Evolutionary conservation across 2,329 filamentous ascomycete species (phyloP).

Genomic region (Ceratocystis colombiana): DNA sequence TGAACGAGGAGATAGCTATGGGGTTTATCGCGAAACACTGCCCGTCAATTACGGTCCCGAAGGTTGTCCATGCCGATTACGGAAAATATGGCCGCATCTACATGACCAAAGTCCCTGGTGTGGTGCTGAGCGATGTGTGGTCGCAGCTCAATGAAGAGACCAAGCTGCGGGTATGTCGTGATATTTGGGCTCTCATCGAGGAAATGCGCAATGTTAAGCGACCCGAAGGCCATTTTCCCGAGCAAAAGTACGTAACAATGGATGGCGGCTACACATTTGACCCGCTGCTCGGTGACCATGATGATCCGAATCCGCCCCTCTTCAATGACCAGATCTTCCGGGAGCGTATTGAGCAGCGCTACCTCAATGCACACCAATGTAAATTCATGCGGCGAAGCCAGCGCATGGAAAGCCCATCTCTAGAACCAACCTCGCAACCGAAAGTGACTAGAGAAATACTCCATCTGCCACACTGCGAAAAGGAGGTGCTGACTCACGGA

Average conservation of each 20-base stretch:
- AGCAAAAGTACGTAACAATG: slow-evolving; percentile 17
- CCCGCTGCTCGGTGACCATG: slow-evolving; percentile 8
- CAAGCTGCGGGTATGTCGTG: slow-evolving; percentile 14
- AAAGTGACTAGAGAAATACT: background rate
- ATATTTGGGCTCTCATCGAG: slow-evolving; percentile 13
- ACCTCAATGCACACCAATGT: slow-evolving; percentile 22
- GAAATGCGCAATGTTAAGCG: slow-evolving; percentile 13
- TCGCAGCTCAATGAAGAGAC: background rate
- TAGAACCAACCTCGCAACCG: background rate
- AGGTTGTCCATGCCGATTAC: background rate
- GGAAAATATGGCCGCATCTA: slow-evolving; percentile 12
- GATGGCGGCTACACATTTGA: slow-evolving; percentile 13
- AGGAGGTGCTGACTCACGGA: slow-evolving; percentile 32
- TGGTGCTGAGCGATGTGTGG: background rate
- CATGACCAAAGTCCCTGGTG: slow-evolving; percentile 15
- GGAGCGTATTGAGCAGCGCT: slow-evolving; percentile 24
- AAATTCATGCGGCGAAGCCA: background rate
- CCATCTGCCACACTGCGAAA: slow-evolving; percentile 27
- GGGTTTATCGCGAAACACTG: slow-evolving; percentile 10
- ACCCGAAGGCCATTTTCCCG: slow-evolving; percentile 7
- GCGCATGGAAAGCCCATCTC: too few species aligned
- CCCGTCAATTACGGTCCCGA: background rate
- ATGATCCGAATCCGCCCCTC: slow-evolving; percentile 5
- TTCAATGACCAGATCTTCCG: slow-evolving; percentile 11
- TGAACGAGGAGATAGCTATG: slow-evolving; percentile 18